A percentile compares a stretch with the other conserved stretches of the same genome.
These are phyloP conservation scores for Pythium inflatum DNA, from an alignment of 352 stramenopile genomes.

Conservation along the genomic window DNA sequence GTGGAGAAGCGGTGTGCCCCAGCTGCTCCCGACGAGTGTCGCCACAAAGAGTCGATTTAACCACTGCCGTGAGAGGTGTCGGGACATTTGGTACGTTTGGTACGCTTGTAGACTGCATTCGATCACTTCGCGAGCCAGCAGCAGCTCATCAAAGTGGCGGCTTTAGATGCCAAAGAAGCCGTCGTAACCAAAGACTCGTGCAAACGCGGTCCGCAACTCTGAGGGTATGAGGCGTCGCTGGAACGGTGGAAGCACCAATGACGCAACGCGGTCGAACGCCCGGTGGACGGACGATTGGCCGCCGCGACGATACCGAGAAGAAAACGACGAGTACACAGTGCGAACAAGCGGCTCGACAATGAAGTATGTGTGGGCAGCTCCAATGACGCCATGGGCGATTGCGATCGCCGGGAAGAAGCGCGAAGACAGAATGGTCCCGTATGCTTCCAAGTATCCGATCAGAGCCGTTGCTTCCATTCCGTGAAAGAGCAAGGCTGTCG, in stretches of 20 bases:
- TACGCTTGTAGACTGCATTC: slow-evolving; percentile 24
- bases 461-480: not conserved
- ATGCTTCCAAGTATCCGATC: not conserved
- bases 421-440: not conserved
- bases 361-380: not conserved
- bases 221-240: too few relatives aligned
- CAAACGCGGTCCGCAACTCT: too few relatives aligned
- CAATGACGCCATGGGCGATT: not conserved
- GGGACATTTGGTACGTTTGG: slow-evolving; percentile 33
- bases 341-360: not conserved
- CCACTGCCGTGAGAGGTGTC: slow-evolving; percentile 13
- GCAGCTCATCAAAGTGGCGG: slow-evolving; percentile 24
- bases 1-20: slow-evolving; percentile 10
- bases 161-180: slow-evolving; percentile 31
- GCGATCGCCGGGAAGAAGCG: not conserved
- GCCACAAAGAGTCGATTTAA: slow-evolving; percentile 30
- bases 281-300: too few relatives aligned
- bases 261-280: too few relatives aligned
- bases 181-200: not conserved
- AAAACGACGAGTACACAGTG: too few relatives aligned
- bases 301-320: too few relatives aligned
- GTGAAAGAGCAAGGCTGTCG: not conserved
- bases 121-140: slow-evolving; percentile 22
- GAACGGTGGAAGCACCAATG: too few relatives aligned
- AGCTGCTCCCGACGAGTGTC: slow-evolving; percentile 28